Percentiles rank a stretch among this genome's conserved stretches.
Conservation (phyloP, 2,329 filamentous ascomycete species). For the Neofusicoccum parvum region DNA sequence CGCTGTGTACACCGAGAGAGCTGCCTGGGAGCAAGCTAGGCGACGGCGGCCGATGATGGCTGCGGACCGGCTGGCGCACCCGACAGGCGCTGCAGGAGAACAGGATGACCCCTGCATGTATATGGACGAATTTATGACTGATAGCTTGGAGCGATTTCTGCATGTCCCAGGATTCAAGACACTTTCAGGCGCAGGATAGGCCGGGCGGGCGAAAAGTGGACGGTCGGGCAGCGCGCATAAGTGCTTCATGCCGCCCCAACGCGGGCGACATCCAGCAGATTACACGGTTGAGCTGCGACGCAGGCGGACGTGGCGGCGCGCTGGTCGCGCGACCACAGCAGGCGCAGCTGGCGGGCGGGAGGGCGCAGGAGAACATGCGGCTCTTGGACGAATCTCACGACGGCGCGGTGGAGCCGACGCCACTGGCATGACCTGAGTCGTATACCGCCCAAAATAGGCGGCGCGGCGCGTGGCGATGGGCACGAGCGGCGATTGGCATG, state of each 20-base stretch:
- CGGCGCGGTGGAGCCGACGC: background rate
- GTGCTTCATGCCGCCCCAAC: conserved; percentile 6
- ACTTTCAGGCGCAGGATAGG: background rate
- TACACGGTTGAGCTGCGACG: conserved; percentile 19
- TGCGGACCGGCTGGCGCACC: conserved; percentile 12
- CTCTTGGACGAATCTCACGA: conserved; percentile 18
- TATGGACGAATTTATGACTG: conserved; percentile 9
- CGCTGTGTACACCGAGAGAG: background rate
- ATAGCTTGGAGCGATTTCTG: conserved; percentile 9
- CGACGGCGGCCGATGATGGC: background rate
- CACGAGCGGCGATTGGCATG: conserved; percentile 11
- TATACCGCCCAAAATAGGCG: conserved; percentile 16
- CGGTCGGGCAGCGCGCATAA: conserved; percentile 10
- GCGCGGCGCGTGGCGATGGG: conserved; percentile 10
- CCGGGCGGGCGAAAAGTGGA: background rate
- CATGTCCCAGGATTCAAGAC: conserved; percentile 12
- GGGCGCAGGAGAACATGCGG: conserved; percentile 17
- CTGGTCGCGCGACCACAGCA: conserved; percentile 1
- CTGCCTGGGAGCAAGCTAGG: background rate
- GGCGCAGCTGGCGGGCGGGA: conserved; percentile 6
- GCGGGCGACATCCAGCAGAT: background rate
- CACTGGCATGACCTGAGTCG: background rate
- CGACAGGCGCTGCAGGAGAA: conserved; percentile 5
- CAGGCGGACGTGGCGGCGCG: conserved; percentile 19
- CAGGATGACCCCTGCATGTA: conserved; percentile 18